Evolutionary conservation across 306 rosid genomes (phyloP).

Genomic region (Sindora glabra): DNA sequence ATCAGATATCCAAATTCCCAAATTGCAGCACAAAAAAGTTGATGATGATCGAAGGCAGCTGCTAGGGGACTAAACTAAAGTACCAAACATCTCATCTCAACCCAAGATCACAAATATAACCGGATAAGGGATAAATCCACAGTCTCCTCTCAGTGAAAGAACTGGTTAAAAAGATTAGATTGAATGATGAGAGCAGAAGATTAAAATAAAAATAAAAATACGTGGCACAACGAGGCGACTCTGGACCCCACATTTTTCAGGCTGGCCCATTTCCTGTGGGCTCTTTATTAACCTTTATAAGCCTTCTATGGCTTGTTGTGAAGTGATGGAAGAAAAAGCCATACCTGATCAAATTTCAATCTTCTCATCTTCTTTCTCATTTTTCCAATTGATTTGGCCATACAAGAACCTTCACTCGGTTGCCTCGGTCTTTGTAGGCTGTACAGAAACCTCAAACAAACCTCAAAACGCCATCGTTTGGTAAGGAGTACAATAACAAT

Average conservation of each 20-base stretch:
- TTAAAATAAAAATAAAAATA: conserved; percentile 33
- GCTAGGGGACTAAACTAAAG: too few species aligned
- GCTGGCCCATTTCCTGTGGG: conserved; percentile 32
- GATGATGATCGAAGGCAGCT: too few species aligned
- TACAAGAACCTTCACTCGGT: too few species aligned
- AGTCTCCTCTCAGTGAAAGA: too few species aligned
- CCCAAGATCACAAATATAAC: too few species aligned
- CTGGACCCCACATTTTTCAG: conserved; percentile 17
- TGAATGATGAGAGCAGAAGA: neutral
- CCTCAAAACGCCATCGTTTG: too few species aligned
- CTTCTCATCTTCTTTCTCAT: neutral
- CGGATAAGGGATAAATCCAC: conserved; percentile 43
- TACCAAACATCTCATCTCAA: too few species aligned
- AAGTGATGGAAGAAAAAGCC: conserved; percentile 24
- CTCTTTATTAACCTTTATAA: conserved; percentile 35
- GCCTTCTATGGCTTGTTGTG: conserved; percentile 30
- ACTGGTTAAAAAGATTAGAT: neutral
- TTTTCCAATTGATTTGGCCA: neutral
- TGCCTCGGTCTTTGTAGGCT: too few species aligned
- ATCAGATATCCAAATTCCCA: too few species aligned
- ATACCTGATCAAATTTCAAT: neutral
- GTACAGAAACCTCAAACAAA: too few species aligned
- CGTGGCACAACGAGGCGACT: conserved; percentile 9
- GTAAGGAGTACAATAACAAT: too few species aligned
- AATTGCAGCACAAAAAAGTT: too few species aligned